Evolutionary conservation across 352 stramenopile species (phyloP).

Genomic region (Phytophthora parvispora): DNA sequence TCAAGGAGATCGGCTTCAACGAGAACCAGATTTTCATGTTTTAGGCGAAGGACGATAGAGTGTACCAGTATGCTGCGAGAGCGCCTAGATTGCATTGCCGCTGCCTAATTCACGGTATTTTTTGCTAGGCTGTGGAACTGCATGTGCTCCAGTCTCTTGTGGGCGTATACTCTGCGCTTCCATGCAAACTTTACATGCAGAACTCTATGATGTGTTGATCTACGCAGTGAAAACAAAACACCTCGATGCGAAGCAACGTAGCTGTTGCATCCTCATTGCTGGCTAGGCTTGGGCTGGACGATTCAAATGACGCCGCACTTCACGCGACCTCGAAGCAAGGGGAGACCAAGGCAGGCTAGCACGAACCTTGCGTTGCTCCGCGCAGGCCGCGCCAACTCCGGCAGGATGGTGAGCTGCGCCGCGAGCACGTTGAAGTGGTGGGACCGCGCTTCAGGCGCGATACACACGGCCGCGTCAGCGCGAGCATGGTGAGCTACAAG

Average conservation of each 20-base stretch:
- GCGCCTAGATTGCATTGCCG: not conserved
- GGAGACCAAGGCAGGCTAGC: not conserved
- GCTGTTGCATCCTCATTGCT: too few relatives aligned
- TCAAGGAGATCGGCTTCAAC: conserved; percentile 60
- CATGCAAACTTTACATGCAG: too few relatives aligned
- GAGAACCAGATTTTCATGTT: conserved; percentile 76
- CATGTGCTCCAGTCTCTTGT: too few relatives aligned
- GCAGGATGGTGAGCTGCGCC: conserved; percentile 3
- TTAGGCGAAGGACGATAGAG: conserved; percentile 27
- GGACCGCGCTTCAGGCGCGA: not conserved
- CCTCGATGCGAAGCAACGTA: too few relatives aligned
- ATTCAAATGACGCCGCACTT: too few relatives aligned
- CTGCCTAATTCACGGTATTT: not conserved
- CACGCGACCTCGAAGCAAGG: too few relatives aligned
- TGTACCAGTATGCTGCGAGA: not conserved
- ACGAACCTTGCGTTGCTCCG: not conserved
- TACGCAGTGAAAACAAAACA: too few relatives aligned
- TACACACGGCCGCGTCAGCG: conserved; percentile 17
- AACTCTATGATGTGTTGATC: too few relatives aligned
- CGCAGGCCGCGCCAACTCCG: not conserved
- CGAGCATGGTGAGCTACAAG: not conserved
- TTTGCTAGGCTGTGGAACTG: not conserved
- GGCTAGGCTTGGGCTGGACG: too few relatives aligned
- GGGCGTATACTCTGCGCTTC: too few relatives aligned
- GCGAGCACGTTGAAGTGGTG: conserved; percentile 17